Evolutionary conservation across 169 alveolate genomes (phyloP).

Genomic region (Plasmodium cynomolgi): DNA sequence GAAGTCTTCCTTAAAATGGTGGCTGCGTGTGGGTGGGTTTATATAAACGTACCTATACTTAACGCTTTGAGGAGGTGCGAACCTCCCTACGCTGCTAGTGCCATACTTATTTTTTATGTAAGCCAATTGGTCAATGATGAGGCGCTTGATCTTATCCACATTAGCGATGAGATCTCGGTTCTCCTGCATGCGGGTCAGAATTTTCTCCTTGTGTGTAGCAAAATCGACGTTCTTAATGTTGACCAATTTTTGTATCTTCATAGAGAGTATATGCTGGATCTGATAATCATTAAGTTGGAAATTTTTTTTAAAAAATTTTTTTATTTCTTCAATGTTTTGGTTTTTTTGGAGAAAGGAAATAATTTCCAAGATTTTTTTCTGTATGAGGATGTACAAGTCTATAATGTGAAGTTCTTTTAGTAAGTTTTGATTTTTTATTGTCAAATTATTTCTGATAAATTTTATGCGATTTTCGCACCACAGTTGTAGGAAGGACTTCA

Average conservation of each 20-base stretch:
- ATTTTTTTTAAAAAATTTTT: constrained; percentile 43
- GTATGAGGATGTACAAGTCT: constrained; percentile 48
- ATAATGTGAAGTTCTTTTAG: constrained; percentile 38
- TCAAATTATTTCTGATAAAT: constrained; percentile 34
- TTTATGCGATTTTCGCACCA: constrained; percentile 58
- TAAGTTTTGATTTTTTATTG: constrained; percentile 46
- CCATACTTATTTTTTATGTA: constrained; percentile 61
- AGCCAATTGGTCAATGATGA: constrained; percentile 69
- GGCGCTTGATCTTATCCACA: constrained; percentile 33
- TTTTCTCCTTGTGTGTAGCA: constrained; percentile 46
- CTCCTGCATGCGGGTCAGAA: not conserved
- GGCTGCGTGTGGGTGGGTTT: not conserved
- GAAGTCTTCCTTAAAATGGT: not conserved
- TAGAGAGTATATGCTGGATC: constrained; percentile 76
- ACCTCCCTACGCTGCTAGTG: not conserved
- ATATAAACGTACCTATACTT: constrained; percentile 49
- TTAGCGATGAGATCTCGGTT: constrained; percentile 48
- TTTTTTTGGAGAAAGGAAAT: constrained; percentile 44
- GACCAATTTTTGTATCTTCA: constrained; percentile 75
- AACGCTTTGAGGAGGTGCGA: not conserved
- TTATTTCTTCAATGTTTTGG: constrained; percentile 16
- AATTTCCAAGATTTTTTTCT: constrained; percentile 56
- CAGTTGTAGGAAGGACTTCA: constrained; percentile 41
- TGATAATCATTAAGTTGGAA: constrained; percentile 76
- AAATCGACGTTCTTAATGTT: constrained; percentile 75